Conservation (phyloP, 805 yeast species). For the Blastobotrys attinorum region DNA sequence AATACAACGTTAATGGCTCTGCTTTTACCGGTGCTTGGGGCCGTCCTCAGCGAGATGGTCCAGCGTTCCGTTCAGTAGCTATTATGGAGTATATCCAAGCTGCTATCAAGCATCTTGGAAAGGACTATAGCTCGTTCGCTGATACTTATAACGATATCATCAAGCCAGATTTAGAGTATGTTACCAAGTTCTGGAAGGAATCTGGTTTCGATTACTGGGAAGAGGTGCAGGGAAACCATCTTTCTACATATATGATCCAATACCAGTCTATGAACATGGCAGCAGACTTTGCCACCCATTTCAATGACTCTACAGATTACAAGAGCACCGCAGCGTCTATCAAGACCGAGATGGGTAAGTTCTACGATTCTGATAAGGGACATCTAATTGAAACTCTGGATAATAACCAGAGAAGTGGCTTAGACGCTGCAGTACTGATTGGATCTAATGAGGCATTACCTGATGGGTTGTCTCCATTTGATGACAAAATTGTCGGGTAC, state of each 20-base stretch:
- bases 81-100: slow-evolving; percentile 46
- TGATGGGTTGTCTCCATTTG: background rate
- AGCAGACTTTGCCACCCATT: slow-evolving; percentile 27
- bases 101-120: slow-evolving; percentile 28
- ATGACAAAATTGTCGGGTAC: slow-evolving; percentile 26
- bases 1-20: slow-evolving; percentile 59
- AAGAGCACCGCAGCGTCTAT: slow-evolving; percentile 9
- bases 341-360: slow-evolving; percentile 6
- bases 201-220: slow-evolving; percentile 91
- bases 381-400: slow-evolving; percentile 72
- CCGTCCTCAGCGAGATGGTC: slow-evolving; percentile 93
- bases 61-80: slow-evolving; percentile 70
- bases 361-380: slow-evolving; percentile 30
- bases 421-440: slow-evolving; percentile 69
- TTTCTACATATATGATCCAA: slow-evolving; percentile 73
- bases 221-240: slow-evolving; percentile 67
- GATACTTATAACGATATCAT: slow-evolving; percentile 45
- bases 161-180: slow-evolving; percentile 63
- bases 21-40: slow-evolving; percentile 75
- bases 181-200: slow-evolving; percentile 51
- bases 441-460: slow-evolving; percentile 33
- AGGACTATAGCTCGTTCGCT: slow-evolving; percentile 23
- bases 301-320: slow-evolving; percentile 20
- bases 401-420: slow-evolving; percentile 51
- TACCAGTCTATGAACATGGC: slow-evolving; percentile 61